Percentiles rank a stretch among this genome's conserved stretches.
phyloP scores from a whole-genome alignment of 2,329 filamentous ascomycete species.

The Ascochyta fabae region DNA sequence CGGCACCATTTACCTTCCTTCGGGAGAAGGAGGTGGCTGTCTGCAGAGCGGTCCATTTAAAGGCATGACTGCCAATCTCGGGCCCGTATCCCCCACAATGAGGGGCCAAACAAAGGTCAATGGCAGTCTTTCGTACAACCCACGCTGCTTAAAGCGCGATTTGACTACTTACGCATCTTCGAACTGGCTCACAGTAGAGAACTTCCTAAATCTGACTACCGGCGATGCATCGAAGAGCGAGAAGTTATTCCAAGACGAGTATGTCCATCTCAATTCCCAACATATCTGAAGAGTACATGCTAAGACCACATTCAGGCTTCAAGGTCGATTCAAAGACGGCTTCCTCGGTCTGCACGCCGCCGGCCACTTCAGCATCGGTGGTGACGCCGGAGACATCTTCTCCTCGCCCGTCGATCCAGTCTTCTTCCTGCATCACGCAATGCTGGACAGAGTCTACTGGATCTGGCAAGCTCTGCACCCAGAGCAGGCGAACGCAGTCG shows the following conservation, averaged over 20 bases:
- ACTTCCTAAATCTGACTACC: constrained; percentile 54
- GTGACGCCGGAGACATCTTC: constrained; percentile 51
- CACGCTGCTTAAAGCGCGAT: constrained; percentile 45
- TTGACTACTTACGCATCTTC: constrained; percentile 34
- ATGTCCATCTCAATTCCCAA: neutral
- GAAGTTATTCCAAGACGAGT: constrained; percentile 42
- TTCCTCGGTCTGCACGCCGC: constrained; percentile 50
- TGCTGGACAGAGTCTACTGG: constrained; percentile 56
- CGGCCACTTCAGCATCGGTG: constrained; percentile 43
- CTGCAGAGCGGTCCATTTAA: constrained; percentile 32
- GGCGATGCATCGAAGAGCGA: constrained; percentile 57
- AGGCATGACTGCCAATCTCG: constrained; percentile 31
- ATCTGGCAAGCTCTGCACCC: constrained; percentile 52
- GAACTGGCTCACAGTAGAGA: constrained; percentile 29
- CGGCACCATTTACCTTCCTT: constrained; percentile 16
- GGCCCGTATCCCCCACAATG: constrained; percentile 24
- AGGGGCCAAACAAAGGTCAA: constrained; percentile 19
- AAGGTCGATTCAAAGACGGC: constrained; percentile 23
- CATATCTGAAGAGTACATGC: neutral
- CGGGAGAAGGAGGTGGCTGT: constrained; percentile 32
- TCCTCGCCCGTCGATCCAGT: constrained; percentile 53
- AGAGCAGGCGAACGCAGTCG: constrained; percentile 20
- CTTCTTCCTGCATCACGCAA: constrained; percentile 55
- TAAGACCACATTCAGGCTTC: neutral
- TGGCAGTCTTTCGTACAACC: constrained; percentile 28